Conservation (phyloP, 192 early-diverging fungal genomes). For the Backusella mclennaniae region DNA sequence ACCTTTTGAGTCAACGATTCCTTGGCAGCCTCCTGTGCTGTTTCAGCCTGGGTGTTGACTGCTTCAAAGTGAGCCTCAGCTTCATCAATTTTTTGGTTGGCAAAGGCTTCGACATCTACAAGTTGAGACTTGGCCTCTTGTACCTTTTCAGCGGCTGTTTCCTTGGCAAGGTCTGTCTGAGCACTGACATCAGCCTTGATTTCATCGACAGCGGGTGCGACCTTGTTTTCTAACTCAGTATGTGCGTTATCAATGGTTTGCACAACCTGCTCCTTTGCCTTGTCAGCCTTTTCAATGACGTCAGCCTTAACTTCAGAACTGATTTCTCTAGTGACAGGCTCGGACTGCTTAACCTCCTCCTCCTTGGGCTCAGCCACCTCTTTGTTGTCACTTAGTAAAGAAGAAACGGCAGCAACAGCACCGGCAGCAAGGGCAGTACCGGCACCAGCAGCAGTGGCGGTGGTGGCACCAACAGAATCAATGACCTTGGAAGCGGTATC, state of each 20-base stretch:
- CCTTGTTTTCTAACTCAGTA: neutral
- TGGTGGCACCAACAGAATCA: neutral
- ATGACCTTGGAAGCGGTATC: neutral
- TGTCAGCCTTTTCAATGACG: neutral
- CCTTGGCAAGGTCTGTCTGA: neutral
- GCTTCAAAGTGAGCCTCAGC: neutral
- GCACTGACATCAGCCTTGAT: constrained; percentile 2
- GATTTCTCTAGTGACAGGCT: neutral
- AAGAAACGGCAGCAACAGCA: neutral
- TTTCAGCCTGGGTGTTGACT: neutral
- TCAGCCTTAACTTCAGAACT: neutral
- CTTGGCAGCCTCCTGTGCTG: neutral
- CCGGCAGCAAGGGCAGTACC: neutral
- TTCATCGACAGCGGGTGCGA: neutral
- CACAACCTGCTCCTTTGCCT: neutral
- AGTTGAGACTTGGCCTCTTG: neutral
- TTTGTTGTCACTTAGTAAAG: neutral
- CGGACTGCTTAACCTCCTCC: neutral
- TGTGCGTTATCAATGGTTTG: neutral
- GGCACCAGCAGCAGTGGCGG: neutral
- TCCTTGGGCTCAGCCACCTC: neutral
- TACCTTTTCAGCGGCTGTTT: neutral
- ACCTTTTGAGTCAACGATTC: neutral
- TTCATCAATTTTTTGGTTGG: neutral
- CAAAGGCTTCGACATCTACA: neutral